phyloP scores from a whole-genome alignment of 2,329 filamentous ascomycete genomes.

The Phaeosphaeriaceae sp. region DNA sequence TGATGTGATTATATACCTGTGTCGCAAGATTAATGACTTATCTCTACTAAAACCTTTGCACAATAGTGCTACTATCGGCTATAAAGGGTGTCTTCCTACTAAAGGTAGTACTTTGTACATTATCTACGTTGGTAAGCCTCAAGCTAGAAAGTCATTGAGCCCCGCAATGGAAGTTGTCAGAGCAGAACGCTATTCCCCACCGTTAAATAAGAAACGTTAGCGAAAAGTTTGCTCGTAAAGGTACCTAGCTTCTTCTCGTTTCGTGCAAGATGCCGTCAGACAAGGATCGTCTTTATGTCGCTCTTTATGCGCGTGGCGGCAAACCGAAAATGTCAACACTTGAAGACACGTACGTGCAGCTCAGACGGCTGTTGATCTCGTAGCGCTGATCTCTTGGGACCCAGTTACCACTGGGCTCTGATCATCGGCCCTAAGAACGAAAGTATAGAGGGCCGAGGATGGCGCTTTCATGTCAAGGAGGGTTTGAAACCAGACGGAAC shows the following conservation, averaged over 20 bases:
- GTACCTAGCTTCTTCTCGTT: not conserved
- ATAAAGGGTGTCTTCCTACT: too few species aligned
- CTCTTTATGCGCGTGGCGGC: constrained; percentile 15
- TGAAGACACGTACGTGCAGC: constrained; percentile 10
- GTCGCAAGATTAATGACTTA: too few species aligned
- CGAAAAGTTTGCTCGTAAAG: not conserved
- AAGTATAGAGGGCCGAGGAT: constrained; percentile 26
- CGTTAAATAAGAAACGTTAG: too few species aligned
- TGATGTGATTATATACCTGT: too few species aligned
- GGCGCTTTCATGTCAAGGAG: constrained; percentile 46
- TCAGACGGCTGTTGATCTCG: not conserved
- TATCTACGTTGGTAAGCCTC: too few species aligned
- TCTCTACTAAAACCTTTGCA: too few species aligned
- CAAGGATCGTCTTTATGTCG: constrained; percentile 14
- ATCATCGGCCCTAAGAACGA: constrained; percentile 39
- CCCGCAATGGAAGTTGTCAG: too few species aligned
- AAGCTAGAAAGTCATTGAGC: too few species aligned
- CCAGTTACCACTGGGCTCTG: constrained; percentile 42
- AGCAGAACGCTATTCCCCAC: too few species aligned
- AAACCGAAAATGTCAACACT: constrained; percentile 9
- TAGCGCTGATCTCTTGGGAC: constrained; percentile 14
- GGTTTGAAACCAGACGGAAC: not conserved
- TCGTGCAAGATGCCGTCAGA: not conserved
- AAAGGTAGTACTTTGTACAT: too few species aligned
- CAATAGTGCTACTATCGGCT: too few species aligned